phyloP scores from a whole-genome alignment of 179 eudicot species.

The Silene noctiflora region DNA sequence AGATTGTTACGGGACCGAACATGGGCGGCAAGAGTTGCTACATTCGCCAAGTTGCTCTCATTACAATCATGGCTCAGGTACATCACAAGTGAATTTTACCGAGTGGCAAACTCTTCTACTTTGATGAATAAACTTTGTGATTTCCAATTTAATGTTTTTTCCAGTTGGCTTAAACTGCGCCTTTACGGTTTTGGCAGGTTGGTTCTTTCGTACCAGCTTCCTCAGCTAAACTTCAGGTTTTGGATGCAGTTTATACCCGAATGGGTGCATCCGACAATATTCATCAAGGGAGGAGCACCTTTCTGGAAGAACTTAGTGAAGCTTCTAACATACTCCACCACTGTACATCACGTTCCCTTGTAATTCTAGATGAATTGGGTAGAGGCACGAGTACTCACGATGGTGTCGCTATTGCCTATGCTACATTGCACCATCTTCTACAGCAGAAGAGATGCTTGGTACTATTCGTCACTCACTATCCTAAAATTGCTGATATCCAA shows the following conservation, averaged over 20 bases:
- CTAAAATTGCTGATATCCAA: constrained; percentile 66
- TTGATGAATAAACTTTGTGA: no score
- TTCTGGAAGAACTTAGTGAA: constrained; percentile 88
- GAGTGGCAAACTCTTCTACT: not conserved
- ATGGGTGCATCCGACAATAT: constrained; percentile 98
- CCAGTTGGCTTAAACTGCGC: not conserved
- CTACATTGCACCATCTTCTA: constrained; percentile 76
- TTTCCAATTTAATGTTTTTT: not conserved
- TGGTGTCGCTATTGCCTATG: constrained; percentile 96
- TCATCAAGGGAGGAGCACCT: constrained; percentile 91
- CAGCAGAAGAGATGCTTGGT: constrained; percentile 67
- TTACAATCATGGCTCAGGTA: constrained; percentile 93
- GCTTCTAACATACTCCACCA: constrained; percentile 72
- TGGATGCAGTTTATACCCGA: constrained; percentile 85
- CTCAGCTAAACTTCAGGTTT: constrained; percentile 70
- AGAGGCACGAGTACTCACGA: constrained; percentile 98
- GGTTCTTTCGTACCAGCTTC: constrained; percentile 95
- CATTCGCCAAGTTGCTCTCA: constrained; percentile 96
- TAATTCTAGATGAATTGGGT: constrained; percentile 90
- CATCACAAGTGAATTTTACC: not conserved
- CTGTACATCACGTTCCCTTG: constrained; percentile 66
- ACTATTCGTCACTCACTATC: constrained; percentile 94
- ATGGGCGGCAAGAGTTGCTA: constrained; percentile 99
- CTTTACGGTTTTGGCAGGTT: constrained; percentile 45
- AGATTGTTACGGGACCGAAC: constrained; percentile 92